phyloP scores from a whole-genome alignment of 2,329 filamentous ascomycete genomes.

The Dactylellina leptospora region DNA sequence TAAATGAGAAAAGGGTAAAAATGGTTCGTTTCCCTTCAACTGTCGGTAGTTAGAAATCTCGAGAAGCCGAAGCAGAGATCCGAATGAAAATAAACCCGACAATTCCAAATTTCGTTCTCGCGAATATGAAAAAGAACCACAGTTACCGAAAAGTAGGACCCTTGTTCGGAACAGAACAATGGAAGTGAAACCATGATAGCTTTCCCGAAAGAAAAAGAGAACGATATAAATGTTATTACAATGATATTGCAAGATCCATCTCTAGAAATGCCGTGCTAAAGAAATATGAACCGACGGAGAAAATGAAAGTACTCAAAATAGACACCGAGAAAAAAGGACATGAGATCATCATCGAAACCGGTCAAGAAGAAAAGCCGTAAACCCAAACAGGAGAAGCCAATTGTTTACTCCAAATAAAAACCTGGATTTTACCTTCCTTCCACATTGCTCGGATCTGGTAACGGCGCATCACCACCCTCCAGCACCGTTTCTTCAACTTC shows the following conservation, averaged over 20 bases:
- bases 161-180: not conserved
- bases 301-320: not conserved
- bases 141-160: not conserved
- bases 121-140: not conserved
- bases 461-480: constrained; percentile 41
- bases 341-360: not conserved
- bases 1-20: too few species aligned
- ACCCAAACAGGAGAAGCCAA: constrained; percentile 10
- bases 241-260: constrained; percentile 1
- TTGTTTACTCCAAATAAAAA: not conserved
- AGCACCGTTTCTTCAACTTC: constrained; percentile 29
- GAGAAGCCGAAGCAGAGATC: too few species aligned
- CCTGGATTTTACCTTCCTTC: not conserved
- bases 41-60: too few species aligned
- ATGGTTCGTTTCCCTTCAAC: too few species aligned
- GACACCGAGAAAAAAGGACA: not conserved
- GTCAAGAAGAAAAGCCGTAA: not conserved
- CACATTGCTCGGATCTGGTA: constrained; percentile 28
- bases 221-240: not conserved
- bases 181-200: not conserved
- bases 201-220: not conserved
- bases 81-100: too few species aligned
- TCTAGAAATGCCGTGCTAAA: not conserved
- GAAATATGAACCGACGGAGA: not conserved
- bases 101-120: too few species aligned